Base-by-base conservation (phyloP, 108 stramenopile species). In the Skeletonema potamos region DNA sequence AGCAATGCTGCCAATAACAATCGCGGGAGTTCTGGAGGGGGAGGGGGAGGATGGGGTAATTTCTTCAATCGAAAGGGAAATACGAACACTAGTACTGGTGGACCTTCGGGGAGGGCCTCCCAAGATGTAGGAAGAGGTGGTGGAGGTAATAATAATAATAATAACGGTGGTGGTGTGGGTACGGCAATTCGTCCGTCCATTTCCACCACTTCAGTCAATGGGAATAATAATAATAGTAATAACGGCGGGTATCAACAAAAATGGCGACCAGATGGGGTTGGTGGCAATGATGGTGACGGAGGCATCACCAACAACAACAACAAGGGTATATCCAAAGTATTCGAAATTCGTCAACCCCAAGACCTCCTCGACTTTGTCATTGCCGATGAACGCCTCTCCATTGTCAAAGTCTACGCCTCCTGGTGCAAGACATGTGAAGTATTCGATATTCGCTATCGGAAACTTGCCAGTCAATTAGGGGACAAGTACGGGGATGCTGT, bases 351-450 rank as follows among this genome's bases (percentile, higher is more conserved):
- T 27, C 78, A 72, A 48, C 78, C 78, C 27, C 80, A 81, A 65
- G 80, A 81, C 33, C 72, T 81, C 43, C 58, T 81, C 56, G 80
- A 81, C 67, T 81, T 81, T 67, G 76, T 81, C 29, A 73, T 77
- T 54, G 28, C 72, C 64, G 80, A 81, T 41, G 80, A 81, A 64
- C 73, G 76, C 26, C 61, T 81, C 41, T 72, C 75, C 51, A 59
- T 81, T 43, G 73, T 81, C 46, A 83, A 81, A 62, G 77, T 80
- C 15, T 81, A 76, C 26, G 82, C 82, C 28, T 64, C 54, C 43
- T 83, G 82, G 82, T 83, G 82, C 64, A 80, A 79, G 66, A 80
- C 79, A 6, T 83, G 82, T 57, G 54, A 67, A 29, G 62, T 66
- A 20, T 83, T 83, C 36, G 79, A 74, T 54, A 67, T 61, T 5